These are phyloP conservation scores for Naegleria lovaniensis DNA, from an alignment of 208 protist species.

Conservation along the genomic window DNA sequence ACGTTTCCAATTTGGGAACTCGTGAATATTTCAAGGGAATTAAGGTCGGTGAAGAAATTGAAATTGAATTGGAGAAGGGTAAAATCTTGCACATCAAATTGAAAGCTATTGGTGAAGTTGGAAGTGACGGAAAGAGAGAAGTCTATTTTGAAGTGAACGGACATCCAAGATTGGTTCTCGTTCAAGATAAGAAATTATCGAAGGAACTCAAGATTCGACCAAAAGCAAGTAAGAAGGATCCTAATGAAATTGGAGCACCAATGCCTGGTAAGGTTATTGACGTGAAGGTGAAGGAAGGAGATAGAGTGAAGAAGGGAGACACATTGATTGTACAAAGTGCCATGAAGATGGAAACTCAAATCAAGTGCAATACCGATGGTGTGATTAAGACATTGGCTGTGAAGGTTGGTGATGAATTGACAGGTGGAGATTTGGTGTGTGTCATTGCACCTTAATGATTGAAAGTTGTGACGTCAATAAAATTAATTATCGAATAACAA, in stretches of 20 bases:
- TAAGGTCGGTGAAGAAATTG: background rate
- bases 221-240: background rate
- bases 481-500: no score
- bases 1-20: slow-evolving; percentile 52
- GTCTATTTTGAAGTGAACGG: background rate
- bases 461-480: no score
- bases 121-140: background rate
- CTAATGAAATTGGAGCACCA: slow-evolving; percentile 42
- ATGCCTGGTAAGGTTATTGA: slow-evolving; percentile 87
- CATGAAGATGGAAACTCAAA: slow-evolving; percentile 90
- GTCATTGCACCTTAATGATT: background rate
- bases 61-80: slow-evolving; percentile 4
- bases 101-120: background rate
- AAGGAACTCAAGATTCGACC: background rate
- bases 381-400: slow-evolving; percentile 37
- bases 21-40: background rate
- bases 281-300: slow-evolving; percentile 64
- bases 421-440: background rate
- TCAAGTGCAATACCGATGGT: slow-evolving; percentile 51
- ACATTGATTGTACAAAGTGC: slow-evolving; percentile 81
- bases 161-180: background rate
- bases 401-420: slow-evolving; percentile 4
- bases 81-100: background rate
- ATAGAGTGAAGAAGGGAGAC: slow-evolving; percentile 68
- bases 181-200: background rate